Evolutionary conservation across 2,329 filamentous ascomycete species (phyloP), one percentile per base, ranked within the genome.

Genomic region (Pseudogymnoascus sp.): DNA sequence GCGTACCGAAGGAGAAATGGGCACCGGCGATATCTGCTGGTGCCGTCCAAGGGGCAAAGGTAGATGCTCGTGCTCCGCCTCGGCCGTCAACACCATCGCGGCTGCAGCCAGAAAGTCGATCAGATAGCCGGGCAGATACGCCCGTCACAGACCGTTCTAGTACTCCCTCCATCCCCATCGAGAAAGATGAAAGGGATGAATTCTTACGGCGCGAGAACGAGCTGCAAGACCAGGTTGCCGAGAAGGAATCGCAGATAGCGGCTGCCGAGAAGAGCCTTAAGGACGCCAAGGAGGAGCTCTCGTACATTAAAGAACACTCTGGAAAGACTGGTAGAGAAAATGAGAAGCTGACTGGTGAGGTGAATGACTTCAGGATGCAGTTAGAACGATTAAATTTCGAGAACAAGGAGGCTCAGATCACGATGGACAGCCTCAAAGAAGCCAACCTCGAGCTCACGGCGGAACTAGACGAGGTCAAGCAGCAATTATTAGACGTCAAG

Each of bases 161-260:
- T 61, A 97, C 93, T 11, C 93, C 93, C 2, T 93, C 90, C 72
- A 80, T 97, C 68, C 86, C 91, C 40, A 80, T 97, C 65, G 95
- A 99, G 63, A 97, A 96, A 77, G 95, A 99, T 70, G 95, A 99
- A 77, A 88, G 92, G 65, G 95, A 99, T 71, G 95, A 99, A 74
- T 99, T 97, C 72, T 76, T 99, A 68, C 86, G 91, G 71, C 87
- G 95, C 63, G 95, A 99, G 75, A 99, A 99, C 71, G 95, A 99
- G 74, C 83, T 99, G 44, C 95, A 97, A 75, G 95, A 99, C 74
- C 93, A 97, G 78, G 83, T 99, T 62, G 88, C 95, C 1, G 95
- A 99, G 76, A 95, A 88, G 77, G 95, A 99, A 76, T 87, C 89
- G 2, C 87, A 89, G 68, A 87, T 96, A 44, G 86, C 87, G 7